Percentiles rank a stretch among this genome's conserved stretches.
Conservation (phyloP, 2,329 filamentous ascomycete genomes). For the Pestalotiopsis sp. region DNA sequence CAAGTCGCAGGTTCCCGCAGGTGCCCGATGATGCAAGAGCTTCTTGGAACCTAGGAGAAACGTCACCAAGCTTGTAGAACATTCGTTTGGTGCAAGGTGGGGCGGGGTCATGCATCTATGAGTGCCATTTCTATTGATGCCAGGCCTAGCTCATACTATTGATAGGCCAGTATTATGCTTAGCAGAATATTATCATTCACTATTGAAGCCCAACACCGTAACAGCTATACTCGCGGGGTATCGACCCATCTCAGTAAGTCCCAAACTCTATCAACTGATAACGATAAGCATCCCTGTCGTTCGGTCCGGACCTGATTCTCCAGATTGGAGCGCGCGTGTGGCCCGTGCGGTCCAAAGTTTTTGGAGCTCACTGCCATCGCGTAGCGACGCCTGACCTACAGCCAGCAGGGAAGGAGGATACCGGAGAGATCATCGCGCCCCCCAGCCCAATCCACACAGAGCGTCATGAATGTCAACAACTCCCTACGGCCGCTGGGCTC, state of each 20-base stretch:
- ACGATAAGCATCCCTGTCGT: conserved; percentile 8
- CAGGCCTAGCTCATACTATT: no score
- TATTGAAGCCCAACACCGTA: no score
- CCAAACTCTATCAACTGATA: background rate
- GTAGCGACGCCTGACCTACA: background rate
- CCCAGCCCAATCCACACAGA: background rate
- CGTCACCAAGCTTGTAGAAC: background rate
- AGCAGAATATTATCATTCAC: background rate
- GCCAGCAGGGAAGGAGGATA: background rate
- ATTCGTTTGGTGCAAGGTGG: background rate
- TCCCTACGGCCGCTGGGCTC: conserved; percentile 23
- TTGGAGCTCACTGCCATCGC: background rate
- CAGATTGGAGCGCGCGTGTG: background rate
- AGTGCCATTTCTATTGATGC: background rate
- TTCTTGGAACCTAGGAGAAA: conserved; percentile 3
- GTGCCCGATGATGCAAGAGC: conserved; percentile 13
- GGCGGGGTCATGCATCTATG: background rate
- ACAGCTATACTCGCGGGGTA: background rate
- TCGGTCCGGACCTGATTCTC: background rate
- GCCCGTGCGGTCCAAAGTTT: conserved; percentile 9
- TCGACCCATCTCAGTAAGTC: background rate
- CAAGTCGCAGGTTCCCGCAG: conserved; percentile 4
- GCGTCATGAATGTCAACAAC: conserved; percentile 38
- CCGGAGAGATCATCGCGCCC: background rate
- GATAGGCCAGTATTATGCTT: background rate